phyloP scores from a whole-genome alignment of 352 stramenopile genomes.

The Pelagophyceae sp. region DNA sequence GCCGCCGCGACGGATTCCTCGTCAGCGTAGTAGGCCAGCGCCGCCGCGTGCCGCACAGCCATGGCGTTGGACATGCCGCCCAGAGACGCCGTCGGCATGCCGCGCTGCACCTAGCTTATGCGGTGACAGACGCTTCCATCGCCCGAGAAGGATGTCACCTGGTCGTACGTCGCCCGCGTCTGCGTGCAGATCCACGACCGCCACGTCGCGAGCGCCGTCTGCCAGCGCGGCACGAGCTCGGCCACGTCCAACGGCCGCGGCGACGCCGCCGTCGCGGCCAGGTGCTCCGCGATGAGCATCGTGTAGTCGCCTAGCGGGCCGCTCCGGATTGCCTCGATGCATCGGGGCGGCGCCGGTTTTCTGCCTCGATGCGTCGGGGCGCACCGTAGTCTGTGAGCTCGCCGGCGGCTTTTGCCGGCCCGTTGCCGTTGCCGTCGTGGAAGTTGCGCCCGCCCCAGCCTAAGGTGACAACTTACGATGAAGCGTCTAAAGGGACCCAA shows the following conservation, averaged over 20 bases:
- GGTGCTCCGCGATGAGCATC: background rate
- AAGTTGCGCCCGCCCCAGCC: constrained; percentile 5
- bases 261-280: background rate
- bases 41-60: background rate
- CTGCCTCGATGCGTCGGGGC: no score
- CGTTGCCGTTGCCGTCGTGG: constrained; percentile 11
- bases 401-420: background rate
- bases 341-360: no score
- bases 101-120: no score
- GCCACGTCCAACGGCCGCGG: background rate
- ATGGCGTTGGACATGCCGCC: constrained; percentile 7
- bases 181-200: constrained; percentile 8
- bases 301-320: constrained; percentile 7
- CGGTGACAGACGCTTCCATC: no score
- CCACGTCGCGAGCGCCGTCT: background rate
- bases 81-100: background rate
- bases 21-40: background rate
- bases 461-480: no score
- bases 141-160: no score
- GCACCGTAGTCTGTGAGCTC: constrained; percentile 5
- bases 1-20: background rate
- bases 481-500: no score
- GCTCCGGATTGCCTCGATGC: no score
- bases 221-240: background rate
- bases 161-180: background rate